Percentiles rank a stretch among this genome's conserved stretches.
phyloP scores from a whole-genome alignment of 1,284 basidiomycete species.

The Hypsizygus ulmarius region DNA sequence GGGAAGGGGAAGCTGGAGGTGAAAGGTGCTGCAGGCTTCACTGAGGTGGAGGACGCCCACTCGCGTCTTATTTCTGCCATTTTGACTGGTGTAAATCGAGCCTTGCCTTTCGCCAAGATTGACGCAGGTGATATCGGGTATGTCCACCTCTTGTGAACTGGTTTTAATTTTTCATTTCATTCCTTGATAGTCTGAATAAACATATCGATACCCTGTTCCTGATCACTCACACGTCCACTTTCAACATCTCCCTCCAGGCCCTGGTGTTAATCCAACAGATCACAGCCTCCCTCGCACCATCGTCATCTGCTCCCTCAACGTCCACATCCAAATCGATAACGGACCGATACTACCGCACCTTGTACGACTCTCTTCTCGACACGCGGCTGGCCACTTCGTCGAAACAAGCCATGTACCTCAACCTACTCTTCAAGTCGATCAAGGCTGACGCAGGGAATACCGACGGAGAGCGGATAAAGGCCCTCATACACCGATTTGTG shows the following conservation, averaged over 20 bases:
- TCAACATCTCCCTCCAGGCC: constrained; percentile 96
- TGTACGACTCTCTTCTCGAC: constrained; percentile 90
- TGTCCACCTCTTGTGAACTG: constrained; percentile 15
- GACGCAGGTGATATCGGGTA: constrained; percentile 55
- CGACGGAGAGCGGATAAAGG: constrained; percentile 62
- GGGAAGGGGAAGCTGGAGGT: constrained; percentile 38
- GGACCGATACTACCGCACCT: constrained; percentile 87
- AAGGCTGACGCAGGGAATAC: constrained; percentile 65
- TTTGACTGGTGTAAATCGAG: constrained; percentile 93
- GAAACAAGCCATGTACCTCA: constrained; percentile 98
- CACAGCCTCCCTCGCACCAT: constrained; percentile 45
- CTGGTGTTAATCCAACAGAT: constrained; percentile 93
- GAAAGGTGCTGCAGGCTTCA: constrained; percentile 22
- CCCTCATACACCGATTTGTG: constrained; percentile 84
- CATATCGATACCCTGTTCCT: constrained; percentile 95
- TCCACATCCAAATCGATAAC: constrained; percentile 54
- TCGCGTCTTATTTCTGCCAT: constrained; percentile 90
- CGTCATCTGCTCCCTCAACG: constrained; percentile 35
- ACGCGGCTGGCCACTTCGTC: constrained; percentile 78
- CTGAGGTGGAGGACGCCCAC: constrained; percentile 69
- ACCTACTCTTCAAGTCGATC: constrained; percentile 90
- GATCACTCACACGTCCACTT: constrained; percentile 92
- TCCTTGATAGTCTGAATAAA: constrained; percentile 62
- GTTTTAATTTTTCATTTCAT: constrained; percentile 5
- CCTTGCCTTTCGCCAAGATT: constrained; percentile 87